Conservation (phyloP, 2,329 filamentous ascomycete genomes). For the Exophiala spinifera region DNA sequence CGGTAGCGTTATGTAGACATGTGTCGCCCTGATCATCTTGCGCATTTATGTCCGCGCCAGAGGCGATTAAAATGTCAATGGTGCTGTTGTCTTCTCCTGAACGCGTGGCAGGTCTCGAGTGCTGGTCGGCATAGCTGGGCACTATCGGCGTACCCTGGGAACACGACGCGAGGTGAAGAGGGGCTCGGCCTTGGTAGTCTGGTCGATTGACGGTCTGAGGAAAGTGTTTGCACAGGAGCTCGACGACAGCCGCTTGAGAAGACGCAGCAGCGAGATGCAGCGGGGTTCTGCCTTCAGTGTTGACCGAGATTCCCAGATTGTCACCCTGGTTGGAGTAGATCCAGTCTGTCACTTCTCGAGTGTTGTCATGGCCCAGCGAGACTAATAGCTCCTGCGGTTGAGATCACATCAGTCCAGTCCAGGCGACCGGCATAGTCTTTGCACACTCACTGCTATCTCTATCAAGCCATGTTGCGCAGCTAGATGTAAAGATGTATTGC, state of each 20-base stretch:
- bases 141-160: constrained; percentile 22
- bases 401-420: constrained; percentile 1
- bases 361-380: constrained; percentile 68
- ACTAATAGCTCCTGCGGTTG: constrained; percentile 60
- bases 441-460: constrained; percentile 55
- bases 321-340: constrained; percentile 31
- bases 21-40: constrained; percentile 76
- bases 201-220: constrained; percentile 61
- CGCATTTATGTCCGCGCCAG: constrained; percentile 45
- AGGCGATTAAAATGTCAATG: constrained; percentile 31
- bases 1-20: constrained; percentile 79
- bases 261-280: constrained; percentile 71
- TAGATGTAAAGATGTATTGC: constrained; percentile 81
- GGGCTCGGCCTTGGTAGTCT: constrained; percentile 62
- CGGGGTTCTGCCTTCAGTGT: constrained; percentile 75
- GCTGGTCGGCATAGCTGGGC: constrained; percentile 15
- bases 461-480: constrained; percentile 70
- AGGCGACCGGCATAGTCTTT: neutral
- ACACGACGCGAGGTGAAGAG: constrained; percentile 43
- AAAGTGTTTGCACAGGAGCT: constrained; percentile 64
- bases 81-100: constrained; percentile 31
- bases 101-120: constrained; percentile 23
- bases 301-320: constrained; percentile 62
- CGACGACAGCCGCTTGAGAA: constrained; percentile 71
- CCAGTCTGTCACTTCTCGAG: constrained; percentile 25